Conservation (phyloP, 208 protist genomes). For the Crithidia thermophila region DNA sequence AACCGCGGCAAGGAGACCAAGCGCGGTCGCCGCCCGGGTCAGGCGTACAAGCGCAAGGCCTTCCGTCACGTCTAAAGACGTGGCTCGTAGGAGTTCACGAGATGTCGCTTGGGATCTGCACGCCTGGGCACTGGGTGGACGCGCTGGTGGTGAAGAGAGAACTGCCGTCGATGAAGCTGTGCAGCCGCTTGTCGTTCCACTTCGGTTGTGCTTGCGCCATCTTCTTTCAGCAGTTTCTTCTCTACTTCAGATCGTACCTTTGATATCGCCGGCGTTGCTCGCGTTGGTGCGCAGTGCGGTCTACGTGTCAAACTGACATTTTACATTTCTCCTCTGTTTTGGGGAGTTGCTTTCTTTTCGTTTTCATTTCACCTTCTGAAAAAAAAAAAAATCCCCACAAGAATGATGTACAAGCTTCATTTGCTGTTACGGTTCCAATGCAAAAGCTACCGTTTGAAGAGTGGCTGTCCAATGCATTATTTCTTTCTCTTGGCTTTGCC, state of each 20-base stretch:
- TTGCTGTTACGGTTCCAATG: no score
- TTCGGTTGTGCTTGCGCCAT: not conserved
- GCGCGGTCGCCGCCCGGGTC: constrained; percentile 94
- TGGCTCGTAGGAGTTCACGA: not conserved
- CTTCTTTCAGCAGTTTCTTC: not conserved
- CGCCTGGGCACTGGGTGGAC: not conserved
- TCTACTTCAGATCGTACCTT: not conserved
- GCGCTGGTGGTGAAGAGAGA: not conserved
- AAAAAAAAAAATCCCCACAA: constrained; percentile 1
- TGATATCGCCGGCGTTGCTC: not conserved
- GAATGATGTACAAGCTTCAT: no score
- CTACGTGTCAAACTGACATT: constrained; percentile 19
- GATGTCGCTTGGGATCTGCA: constrained; percentile 17
- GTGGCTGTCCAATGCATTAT: no score
- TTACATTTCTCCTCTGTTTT: constrained; percentile 3
- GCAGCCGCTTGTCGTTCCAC: not conserved
- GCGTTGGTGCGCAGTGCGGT: constrained; percentile 6
- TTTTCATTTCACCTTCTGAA: constrained; percentile 19
- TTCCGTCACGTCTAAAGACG: constrained; percentile 73
- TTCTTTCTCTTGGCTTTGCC: no score
- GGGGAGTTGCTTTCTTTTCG: not conserved
- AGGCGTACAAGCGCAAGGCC: constrained; percentile 78
- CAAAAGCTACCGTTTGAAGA: no score
- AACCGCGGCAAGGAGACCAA: constrained; percentile 93
- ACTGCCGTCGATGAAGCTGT: not conserved